A percentile compares a stretch with the other conserved stretches of the same genome.
These are phyloP conservation scores for Sclerotiophoma versabilis DNA, from an alignment of 2,329 filamentous ascomycete genomes.

Conservation along the genomic window DNA sequence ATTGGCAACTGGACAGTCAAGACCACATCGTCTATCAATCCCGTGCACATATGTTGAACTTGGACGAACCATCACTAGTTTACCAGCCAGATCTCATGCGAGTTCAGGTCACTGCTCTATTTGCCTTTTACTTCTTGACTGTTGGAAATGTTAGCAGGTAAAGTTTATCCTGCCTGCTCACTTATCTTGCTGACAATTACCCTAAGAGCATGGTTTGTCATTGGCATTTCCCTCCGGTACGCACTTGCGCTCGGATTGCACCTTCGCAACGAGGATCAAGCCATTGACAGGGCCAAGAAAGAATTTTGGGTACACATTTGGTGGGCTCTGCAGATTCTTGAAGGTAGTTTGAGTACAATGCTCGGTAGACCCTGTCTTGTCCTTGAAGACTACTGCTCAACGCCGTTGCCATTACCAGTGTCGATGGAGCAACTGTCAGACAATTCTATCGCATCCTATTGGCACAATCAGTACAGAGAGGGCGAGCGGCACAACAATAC, in stretches of 20 bases:
- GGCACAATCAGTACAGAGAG: not conserved
- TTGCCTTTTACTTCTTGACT: slow-evolving; percentile 33
- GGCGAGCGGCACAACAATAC: no score
- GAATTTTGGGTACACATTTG: slow-evolving; percentile 45
- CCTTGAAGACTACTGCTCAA: slow-evolving; percentile 38
- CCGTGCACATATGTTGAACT: slow-evolving; percentile 44
- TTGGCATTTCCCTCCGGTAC: slow-evolving; percentile 46
- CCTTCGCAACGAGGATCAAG: slow-evolving; percentile 39
- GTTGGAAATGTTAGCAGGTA: slow-evolving; percentile 34
- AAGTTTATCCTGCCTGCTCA: no score
- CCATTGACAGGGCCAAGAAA: slow-evolving; percentile 25
- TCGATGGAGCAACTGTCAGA: not conserved
- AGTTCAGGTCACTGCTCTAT: slow-evolving; percentile 24
- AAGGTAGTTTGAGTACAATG: slow-evolving; percentile 43
- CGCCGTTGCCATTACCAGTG: slow-evolving; percentile 33
- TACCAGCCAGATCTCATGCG: slow-evolving; percentile 28
- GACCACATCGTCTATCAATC: slow-evolving; percentile 48
- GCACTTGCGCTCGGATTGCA: slow-evolving; percentile 48
- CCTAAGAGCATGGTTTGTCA: slow-evolving; percentile 49
- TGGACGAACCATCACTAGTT: slow-evolving; percentile 45
- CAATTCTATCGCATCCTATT: not conserved
- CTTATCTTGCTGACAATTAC: no score
- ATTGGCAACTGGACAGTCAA: slow-evolving; percentile 33
- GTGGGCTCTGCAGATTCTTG: slow-evolving; percentile 48
- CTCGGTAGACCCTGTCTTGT: slow-evolving; percentile 47